These are phyloP conservation scores for Vachellia pachyceras DNA, from an alignment of 306 rosid species.

Conservation along the genomic window DNA sequence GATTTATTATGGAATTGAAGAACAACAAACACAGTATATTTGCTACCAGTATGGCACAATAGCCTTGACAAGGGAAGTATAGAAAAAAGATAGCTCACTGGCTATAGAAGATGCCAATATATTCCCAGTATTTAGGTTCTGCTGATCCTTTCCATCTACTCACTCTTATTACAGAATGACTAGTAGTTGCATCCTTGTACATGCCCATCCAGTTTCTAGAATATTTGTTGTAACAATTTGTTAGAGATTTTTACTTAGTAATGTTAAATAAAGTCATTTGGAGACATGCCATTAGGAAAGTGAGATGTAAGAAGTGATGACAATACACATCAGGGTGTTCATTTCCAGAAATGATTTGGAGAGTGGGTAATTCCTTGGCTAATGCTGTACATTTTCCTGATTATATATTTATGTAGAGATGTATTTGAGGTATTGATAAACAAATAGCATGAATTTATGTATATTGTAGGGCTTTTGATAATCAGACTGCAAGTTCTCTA, in stretches of 20 bases:
- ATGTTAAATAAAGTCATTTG: background rate
- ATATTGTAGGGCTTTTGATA: constrained; percentile 5
- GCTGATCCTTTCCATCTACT: background rate
- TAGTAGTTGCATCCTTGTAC: background rate
- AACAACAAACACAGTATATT: background rate
- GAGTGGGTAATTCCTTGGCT: background rate
- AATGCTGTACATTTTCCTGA: background rate
- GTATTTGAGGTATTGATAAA: background rate
- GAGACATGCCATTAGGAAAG: background rate
- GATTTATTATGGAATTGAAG: background rate
- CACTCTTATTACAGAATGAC: background rate
- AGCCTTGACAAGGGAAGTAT: background rate
- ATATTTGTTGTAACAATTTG: background rate
- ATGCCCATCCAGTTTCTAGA: background rate
- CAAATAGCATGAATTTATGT: background rate
- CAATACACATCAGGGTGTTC: background rate
- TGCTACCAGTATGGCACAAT: background rate
- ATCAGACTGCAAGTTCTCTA: constrained; percentile 1
- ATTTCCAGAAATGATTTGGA: background rate
- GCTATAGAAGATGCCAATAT: background rate
- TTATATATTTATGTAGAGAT: background rate
- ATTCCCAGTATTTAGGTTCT: background rate
- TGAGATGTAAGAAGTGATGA: background rate
- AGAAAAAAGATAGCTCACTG: background rate
- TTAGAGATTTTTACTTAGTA: background rate